Conservation (phyloP, 129 eudicot species). For the Escallonia rubra region DNA sequence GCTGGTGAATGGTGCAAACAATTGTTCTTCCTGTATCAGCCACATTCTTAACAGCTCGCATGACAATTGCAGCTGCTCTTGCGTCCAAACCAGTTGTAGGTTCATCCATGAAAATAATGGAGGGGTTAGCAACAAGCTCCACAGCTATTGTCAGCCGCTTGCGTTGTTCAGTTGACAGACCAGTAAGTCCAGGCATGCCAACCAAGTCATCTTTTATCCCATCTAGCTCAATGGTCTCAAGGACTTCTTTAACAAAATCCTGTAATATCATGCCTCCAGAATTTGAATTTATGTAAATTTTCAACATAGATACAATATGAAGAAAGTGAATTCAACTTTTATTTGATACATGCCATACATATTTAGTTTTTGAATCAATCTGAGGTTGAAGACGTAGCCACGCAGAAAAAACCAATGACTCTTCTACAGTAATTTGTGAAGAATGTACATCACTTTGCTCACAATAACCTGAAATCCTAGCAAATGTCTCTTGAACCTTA, state of each 20-base stretch:
- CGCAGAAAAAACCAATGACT: slow-evolving; percentile 73
- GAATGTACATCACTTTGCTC: slow-evolving; percentile 87
- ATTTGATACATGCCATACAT: slow-evolving; percentile 27
- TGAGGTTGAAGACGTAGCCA: slow-evolving; percentile 81
- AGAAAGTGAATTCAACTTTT: neutral
- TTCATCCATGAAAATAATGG: slow-evolving; percentile 82
- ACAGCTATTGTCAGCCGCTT: slow-evolving; percentile 83
- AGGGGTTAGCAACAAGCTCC: slow-evolving; percentile 81
- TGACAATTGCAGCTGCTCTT: slow-evolving; percentile 78
- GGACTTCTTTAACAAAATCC: slow-evolving; percentile 67
- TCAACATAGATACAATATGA: neutral
- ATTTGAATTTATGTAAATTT: neutral
- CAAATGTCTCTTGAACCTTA: slow-evolving; percentile 71
- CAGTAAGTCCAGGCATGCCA: slow-evolving; percentile 71
- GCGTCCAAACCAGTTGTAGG: slow-evolving; percentile 89
- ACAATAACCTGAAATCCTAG: slow-evolving; percentile 80
- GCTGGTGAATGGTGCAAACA: slow-evolving; percentile 85
- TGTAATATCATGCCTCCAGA: slow-evolving; percentile 3
- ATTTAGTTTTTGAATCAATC: slow-evolving; percentile 59
- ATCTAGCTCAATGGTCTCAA: slow-evolving; percentile 66
- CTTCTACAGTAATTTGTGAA: slow-evolving; percentile 76
- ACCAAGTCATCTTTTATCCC: slow-evolving; percentile 56
- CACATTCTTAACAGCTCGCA: slow-evolving; percentile 68
- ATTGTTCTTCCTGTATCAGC: slow-evolving; percentile 73
- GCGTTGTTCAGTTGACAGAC: slow-evolving; percentile 81